phyloP scores from a whole-genome alignment of 208 protist species.

The Trypanosoma boissoni region DNA sequence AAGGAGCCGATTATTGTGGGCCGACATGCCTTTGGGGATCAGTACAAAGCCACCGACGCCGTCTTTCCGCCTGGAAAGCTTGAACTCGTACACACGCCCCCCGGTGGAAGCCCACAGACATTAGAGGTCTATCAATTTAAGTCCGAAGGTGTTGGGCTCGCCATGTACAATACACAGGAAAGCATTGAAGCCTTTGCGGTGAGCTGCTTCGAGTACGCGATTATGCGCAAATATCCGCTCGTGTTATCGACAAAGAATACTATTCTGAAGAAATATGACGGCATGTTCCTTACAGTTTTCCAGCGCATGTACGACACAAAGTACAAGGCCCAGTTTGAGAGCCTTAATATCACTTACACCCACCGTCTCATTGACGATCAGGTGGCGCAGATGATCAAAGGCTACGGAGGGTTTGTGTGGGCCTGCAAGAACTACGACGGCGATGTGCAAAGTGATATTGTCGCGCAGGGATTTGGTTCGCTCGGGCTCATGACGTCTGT shows the following conservation, averaged over 20 bases:
- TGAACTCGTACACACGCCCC: constrained; percentile 92
- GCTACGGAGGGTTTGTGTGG: constrained; percentile 94
- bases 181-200: constrained; percentile 95
- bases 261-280: constrained; percentile 98
- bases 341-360: constrained; percentile 88
- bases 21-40: constrained; percentile 95
- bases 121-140: constrained; percentile 91
- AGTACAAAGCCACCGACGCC: constrained; percentile 96
- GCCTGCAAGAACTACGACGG: constrained; percentile 99
- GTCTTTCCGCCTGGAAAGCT: constrained; percentile 87
- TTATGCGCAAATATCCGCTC: constrained; percentile 88
- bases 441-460: constrained; percentile 97
- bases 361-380: constrained; percentile 98
- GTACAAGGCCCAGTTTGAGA: constrained; percentile 89
- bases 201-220: constrained; percentile 93
- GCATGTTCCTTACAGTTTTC: constrained; percentile 96
- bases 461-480: constrained; percentile 97
- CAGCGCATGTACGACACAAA: constrained; percentile 91
- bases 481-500: constrained; percentile 98
- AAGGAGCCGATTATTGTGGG: constrained; percentile 95
- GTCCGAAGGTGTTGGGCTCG: constrained; percentile 85
- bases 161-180: constrained; percentile 97
- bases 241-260: constrained; percentile 98
- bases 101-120: constrained; percentile 45
- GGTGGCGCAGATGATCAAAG: constrained; percentile 95